These are phyloP conservation scores for Heliocybe sulcata DNA, from an alignment of 1,284 basidiomycete genomes.

Conservation along the genomic window DNA sequence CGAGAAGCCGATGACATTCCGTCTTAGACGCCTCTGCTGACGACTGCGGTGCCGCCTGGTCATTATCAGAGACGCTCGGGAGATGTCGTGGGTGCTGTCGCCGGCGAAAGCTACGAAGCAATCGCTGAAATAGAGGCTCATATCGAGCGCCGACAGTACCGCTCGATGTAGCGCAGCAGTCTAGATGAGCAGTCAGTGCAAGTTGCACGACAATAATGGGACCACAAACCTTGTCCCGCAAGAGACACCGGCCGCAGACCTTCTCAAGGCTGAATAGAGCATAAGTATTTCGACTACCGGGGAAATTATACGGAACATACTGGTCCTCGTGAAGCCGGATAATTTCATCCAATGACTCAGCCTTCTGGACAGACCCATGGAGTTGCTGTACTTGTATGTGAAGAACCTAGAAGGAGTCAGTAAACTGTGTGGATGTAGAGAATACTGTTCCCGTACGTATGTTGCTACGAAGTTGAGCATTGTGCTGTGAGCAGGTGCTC, in stretches of 20 bases:
- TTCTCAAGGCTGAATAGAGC: conserved; percentile 43
- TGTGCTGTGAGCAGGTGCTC: conserved; percentile 36
- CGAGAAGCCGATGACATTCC: conserved; percentile 58
- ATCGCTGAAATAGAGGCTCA: conserved; percentile 62
- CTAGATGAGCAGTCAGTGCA: conserved; percentile 24
- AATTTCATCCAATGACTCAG: conserved; percentile 69
- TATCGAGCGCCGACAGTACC: conserved; percentile 66
- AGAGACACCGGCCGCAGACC: conserved; percentile 58
- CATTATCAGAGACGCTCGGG: conserved; percentile 45
- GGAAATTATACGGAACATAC: conserved; percentile 35
- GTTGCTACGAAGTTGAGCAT: conserved; percentile 69
- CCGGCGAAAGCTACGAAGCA: conserved; percentile 55
- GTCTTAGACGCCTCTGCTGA: conserved; percentile 40
- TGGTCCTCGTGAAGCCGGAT: conserved; percentile 66
- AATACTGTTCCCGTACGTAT: conserved; percentile 42
- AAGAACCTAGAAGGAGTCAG: conserved; percentile 45
- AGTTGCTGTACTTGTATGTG: conserved; percentile 55
- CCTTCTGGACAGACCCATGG: conserved; percentile 44
- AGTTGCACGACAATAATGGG: neutral
- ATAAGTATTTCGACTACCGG: neutral
- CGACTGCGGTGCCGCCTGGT: conserved; percentile 51
- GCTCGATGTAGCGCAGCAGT: conserved; percentile 56
- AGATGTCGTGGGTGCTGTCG: conserved; percentile 51
- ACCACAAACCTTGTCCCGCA: conserved; percentile 52
- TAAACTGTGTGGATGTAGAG: neutral